Base-by-base conservation (phyloP, 371 early-diverging fungal genomes). In the Fennellomyces sp. region DNA sequence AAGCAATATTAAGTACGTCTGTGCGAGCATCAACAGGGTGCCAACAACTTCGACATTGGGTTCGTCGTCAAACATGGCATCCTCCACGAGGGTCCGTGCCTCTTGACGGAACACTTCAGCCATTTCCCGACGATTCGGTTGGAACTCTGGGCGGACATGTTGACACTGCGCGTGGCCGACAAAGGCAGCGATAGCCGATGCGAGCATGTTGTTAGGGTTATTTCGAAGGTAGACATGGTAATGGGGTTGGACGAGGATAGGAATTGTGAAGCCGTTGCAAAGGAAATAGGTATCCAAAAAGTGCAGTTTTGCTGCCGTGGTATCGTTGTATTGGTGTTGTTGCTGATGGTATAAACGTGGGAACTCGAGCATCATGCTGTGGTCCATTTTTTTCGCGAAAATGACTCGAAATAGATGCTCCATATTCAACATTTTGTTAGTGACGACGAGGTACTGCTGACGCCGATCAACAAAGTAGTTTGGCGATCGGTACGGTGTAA, bases 31-130 rank as follows among this genome's bases (percentile, higher is more conserved):
- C 57, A 66, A 54, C 28, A 79, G 39, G 0, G 80, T 42, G 0
- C 47, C 60, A 13, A 66, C 56, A 26, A 52, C 64, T 13, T 72
- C 65, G 5, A 79, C 29, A 17, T 50, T 60, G 0, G 74, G 74
- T 4, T 66, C 68, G n/a, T 70, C 42, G 3, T 74, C 78, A 56
- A 79, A 76, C 25, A 79, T 33, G 0, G 54, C 61, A 19, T 76
- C 72, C 36, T 69, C 55, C 7, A 79, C 52, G 19, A 61, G 2
- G 1, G 42, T 49, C 2, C 70, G 68, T 8, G 74, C 80, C 42
- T 68, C 61, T 36, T 70, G 58, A 3, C 68, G 64, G 31, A 69
- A 63, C 0, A 54, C 51, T 30, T 70, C 65, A 6, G 68, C 70
- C 8, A 73, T 48, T 1, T 51, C 60, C 13, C 59, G 61, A n/a